Percentiles rank a stretch among this genome's conserved stretches.
Evolutionary conservation across 1,139 yeast species (phyloP).

Genomic region (Nakaseomyces bracarensis): DNA sequence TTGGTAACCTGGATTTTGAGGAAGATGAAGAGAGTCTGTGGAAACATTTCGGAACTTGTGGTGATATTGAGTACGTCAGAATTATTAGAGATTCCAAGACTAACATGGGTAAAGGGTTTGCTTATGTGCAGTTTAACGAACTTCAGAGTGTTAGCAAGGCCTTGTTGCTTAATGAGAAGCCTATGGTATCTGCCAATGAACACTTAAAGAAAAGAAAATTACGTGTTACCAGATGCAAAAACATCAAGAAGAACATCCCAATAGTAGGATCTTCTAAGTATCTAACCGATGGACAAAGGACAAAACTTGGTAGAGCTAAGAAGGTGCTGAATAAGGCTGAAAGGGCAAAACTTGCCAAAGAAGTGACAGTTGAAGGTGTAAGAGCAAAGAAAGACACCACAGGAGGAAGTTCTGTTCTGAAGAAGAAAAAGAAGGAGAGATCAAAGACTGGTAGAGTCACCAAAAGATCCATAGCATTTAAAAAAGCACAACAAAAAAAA

Average conservation of each 20-base stretch:
- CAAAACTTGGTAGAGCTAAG: constrained; percentile 73
- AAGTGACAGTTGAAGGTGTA: constrained; percentile 56
- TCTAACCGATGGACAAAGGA: constrained; percentile 57
- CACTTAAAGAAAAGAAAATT: constrained; percentile 49
- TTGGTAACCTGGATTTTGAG: constrained; percentile 91
- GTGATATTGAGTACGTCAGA: constrained; percentile 79
- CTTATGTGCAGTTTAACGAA: constrained; percentile 86
- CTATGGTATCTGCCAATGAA: constrained; percentile 36
- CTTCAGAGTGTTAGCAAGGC: constrained; percentile 77
- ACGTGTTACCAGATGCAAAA: constrained; percentile 72
- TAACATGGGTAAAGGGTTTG: constrained; percentile 95
- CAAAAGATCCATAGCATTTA: constrained; percentile 32
- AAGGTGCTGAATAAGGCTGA: constrained; percentile 73
- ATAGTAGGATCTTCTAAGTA: constrained; percentile 17
- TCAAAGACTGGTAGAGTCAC: constrained; percentile 39
- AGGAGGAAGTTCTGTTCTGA: constrained; percentile 38
- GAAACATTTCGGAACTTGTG: constrained; percentile 65
- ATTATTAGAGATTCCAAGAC: constrained; percentile 87
- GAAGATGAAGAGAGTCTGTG: constrained; percentile 85
- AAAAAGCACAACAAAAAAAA: constrained; percentile 15
- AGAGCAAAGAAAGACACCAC: constrained; percentile 68
- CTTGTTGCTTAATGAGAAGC: constrained; percentile 64
- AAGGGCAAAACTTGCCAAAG: constrained; percentile 52
- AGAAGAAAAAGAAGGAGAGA: constrained; percentile 56
- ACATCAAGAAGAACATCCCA: constrained; percentile 35